Evolutionary conservation across 495 filamentous ascomycete genomes (phyloP).

Genomic region (Hypomontagnella monticulosa): DNA sequence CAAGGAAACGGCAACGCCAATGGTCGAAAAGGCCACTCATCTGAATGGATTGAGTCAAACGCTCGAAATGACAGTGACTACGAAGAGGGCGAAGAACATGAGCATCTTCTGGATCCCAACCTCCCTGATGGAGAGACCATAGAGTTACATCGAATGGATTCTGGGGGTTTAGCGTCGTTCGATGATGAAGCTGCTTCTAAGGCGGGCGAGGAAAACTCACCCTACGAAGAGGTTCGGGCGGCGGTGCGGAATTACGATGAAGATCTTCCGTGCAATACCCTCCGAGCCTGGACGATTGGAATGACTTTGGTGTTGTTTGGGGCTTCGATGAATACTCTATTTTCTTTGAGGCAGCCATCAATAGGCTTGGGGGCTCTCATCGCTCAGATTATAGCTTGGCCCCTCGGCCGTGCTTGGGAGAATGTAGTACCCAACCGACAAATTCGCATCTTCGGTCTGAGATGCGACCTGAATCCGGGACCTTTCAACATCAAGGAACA

Average conservation of each 20-base stretch:
- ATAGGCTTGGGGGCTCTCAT: constrained; percentile 74
- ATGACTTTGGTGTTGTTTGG: constrained; percentile 71
- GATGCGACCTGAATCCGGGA: constrained; percentile 71
- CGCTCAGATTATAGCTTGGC: constrained; percentile 76
- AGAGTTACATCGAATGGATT: constrained; percentile 42
- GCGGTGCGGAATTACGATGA: constrained; percentile 72
- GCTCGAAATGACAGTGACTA: constrained; percentile 41
- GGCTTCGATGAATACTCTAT: constrained; percentile 74
- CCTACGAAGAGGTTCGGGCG: constrained; percentile 74
- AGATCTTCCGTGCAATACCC: constrained; percentile 72
- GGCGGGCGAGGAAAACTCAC: constrained; percentile 63
- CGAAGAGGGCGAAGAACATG: constrained; percentile 54
- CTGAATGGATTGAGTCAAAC: constrained; percentile 47
- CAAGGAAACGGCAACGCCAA: constrained; percentile 44
- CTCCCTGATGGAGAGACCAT: constrained; percentile 52
- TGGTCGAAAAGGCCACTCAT: constrained; percentile 46
- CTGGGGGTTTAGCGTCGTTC: constrained; percentile 38
- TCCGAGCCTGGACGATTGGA: constrained; percentile 79
- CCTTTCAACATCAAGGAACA: constrained; percentile 83
- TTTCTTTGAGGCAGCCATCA: constrained; percentile 72
- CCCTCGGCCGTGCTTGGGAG: constrained; percentile 67
- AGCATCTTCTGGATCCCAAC: constrained; percentile 62
- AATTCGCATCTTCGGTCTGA: constrained; percentile 64
- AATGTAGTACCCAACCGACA: constrained; percentile 59
- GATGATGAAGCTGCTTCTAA: constrained; percentile 49